phyloP scores from a whole-genome alignment of 768 basidiomycete species.

The Boletus reticulatus region DNA sequence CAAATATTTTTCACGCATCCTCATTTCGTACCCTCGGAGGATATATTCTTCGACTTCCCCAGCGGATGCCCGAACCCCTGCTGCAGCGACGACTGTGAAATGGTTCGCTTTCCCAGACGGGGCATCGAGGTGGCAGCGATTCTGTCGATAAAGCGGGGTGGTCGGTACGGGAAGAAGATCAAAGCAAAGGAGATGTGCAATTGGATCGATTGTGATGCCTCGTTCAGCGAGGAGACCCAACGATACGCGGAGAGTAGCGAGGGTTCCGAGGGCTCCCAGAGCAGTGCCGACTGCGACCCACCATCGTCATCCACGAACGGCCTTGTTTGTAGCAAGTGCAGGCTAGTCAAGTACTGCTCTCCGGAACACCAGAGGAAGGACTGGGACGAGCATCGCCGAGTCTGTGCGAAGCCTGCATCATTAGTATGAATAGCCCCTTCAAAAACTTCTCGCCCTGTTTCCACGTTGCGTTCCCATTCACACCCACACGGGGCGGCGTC shows the following conservation, averaged over 20 bases:
- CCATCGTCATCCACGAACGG: conserved; percentile 36
- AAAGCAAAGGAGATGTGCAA: conserved; percentile 72
- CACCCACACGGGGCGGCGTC: neutral
- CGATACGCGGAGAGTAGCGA: conserved; percentile 38
- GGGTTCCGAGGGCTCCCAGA: conserved; percentile 46
- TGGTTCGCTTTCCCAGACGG: conserved; percentile 73
- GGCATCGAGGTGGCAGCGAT: conserved; percentile 61
- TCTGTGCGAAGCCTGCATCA: conserved; percentile 47
- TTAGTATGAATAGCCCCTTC: conserved; percentile 6
- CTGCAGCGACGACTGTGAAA: conserved; percentile 79
- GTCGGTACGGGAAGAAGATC: conserved; percentile 46
- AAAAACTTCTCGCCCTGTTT: neutral
- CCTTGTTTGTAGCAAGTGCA: conserved; percentile 74
- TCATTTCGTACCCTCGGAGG: conserved; percentile 66
- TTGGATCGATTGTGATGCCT: conserved; percentile 72
- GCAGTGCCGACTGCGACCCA: conserved; percentile 36
- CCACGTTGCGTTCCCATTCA: neutral
- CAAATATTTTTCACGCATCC: conserved; percentile 78
- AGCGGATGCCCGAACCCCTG: conserved; percentile 78
- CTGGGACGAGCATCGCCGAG: conserved; percentile 75
- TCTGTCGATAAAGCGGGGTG: conserved; percentile 59
- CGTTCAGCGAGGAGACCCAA: conserved; percentile 48
- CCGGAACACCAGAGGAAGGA: conserved; percentile 72
- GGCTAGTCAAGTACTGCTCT: conserved; percentile 76
- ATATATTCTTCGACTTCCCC: conserved; percentile 75